Evolutionary conservation across 495 filamentous ascomycete genomes (phyloP).

Genomic region (Apiosordaria backusii): DNA sequence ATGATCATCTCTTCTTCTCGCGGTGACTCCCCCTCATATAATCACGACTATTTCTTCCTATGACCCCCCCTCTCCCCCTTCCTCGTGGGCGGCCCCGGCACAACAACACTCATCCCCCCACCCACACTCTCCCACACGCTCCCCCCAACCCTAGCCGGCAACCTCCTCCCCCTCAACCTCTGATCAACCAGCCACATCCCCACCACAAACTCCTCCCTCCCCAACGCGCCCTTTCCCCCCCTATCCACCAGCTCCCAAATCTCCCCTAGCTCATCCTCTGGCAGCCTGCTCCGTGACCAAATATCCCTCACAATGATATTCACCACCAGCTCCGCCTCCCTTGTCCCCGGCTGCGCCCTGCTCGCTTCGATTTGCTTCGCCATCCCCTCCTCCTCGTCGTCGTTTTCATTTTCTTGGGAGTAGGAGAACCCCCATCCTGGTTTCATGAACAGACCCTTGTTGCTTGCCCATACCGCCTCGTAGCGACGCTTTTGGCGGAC

Average conservation of each 20-base stretch:
- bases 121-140: constrained; percentile 87
- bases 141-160: constrained; percentile 70
- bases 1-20: too few relatives aligned
- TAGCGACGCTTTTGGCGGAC: constrained; percentile 82
- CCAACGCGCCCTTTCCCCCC: constrained; percentile 55
- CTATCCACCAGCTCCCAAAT: constrained; percentile 84
- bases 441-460: constrained; percentile 59
- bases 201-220: constrained; percentile 84
- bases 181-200: constrained; percentile 96
- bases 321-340: constrained; percentile 57
- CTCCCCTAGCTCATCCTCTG: constrained; percentile 63
- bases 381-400: background rate
- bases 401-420: background rate
- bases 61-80: background rate
- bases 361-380: constrained; percentile 8
- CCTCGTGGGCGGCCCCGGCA: background rate
- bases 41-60: background rate
- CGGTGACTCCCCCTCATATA: too few relatives aligned
- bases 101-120: constrained; percentile 43
- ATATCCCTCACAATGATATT: constrained; percentile 81
- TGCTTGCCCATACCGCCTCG: constrained; percentile 95
- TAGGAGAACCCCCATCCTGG: constrained; percentile 17
- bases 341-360: constrained; percentile 17
- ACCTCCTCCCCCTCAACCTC: constrained; percentile 78
- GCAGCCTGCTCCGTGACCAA: constrained; percentile 74